Conservation (phyloP, 2,329 filamentous ascomycete species). For the Rhexocercosporidium sp. region DNA sequence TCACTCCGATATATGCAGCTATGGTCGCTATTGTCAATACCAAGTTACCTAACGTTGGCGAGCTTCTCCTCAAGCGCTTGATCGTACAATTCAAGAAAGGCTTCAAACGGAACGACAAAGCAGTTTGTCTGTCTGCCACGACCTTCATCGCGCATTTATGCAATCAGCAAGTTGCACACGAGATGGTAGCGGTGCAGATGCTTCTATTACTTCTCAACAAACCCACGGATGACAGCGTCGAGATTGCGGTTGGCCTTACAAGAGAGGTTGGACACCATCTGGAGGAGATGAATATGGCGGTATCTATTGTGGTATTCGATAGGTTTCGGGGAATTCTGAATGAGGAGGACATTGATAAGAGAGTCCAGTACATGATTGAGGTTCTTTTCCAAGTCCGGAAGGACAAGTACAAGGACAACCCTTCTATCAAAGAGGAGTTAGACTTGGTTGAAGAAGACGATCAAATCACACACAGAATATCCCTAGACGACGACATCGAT, state of each 20-base stretch:
- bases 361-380: conserved; percentile 99
- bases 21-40: conserved; percentile 98
- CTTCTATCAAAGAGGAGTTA: conserved; percentile 86
- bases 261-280: conserved; percentile 92
- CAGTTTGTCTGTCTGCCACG: conserved; percentile 89
- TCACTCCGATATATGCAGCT: conserved; percentile 94
- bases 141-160: conserved; percentile 95
- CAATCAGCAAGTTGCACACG: conserved; percentile 95
- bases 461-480: conserved; percentile 89
- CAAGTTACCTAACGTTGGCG: conserved; percentile 92
- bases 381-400: conserved; percentile 96
- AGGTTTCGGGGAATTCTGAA: conserved; percentile 95
- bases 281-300: conserved; percentile 91
- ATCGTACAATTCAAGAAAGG: conserved; percentile 94
- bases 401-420: conserved; percentile 95
- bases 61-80: conserved; percentile 83
- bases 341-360: conserved; percentile 95
- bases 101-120: conserved; percentile 96
- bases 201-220: conserved; percentile 90
- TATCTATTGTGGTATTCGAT: conserved; percentile 90
- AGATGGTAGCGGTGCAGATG: conserved; percentile 92
- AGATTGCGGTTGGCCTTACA: conserved; percentile 94
- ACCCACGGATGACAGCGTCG: conserved; percentile 95
- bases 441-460: conserved; percentile 98
- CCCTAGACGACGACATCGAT: conserved; percentile 82